phyloP scores from a whole-genome alignment of 257 asterid genomes.

The Scutellaria barbata region DNA sequence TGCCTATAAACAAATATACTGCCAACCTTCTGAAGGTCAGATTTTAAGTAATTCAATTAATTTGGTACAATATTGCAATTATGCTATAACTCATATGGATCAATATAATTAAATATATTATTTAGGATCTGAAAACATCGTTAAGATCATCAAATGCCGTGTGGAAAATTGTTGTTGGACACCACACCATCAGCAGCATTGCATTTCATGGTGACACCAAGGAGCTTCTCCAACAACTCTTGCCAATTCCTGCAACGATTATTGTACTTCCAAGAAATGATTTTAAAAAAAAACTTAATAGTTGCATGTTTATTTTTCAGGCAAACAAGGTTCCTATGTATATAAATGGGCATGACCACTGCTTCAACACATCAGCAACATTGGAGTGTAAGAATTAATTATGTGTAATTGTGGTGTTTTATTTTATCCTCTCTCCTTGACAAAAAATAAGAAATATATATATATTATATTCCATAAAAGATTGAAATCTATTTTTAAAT shows the following conservation, averaged over 20 bases:
- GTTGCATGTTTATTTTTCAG: conserved; percentile 29
- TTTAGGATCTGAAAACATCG: conserved; percentile 54
- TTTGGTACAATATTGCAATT: too few relatives aligned
- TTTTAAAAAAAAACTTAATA: neutral
- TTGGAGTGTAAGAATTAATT: conserved; percentile 44
- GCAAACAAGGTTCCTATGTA: conserved; percentile 64
- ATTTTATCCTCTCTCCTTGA: too few relatives aligned
- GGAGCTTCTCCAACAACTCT: conserved; percentile 56
- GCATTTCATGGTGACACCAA: conserved; percentile 67
- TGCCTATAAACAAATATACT: conserved; percentile 43
- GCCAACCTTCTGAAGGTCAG: conserved; percentile 46
- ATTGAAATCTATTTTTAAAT: neutral
- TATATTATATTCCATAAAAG: too few relatives aligned
- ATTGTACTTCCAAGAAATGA: conserved; percentile 17
- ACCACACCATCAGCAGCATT: conserved; percentile 67
- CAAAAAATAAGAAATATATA: too few relatives aligned
- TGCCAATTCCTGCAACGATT: conserved; percentile 56
- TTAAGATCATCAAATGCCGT: conserved; percentile 53
- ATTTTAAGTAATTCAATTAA: neutral
- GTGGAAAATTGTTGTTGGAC: conserved; percentile 80
- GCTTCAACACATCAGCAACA: conserved; percentile 66
- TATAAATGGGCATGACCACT: conserved; percentile 83
- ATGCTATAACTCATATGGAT: too few relatives aligned
- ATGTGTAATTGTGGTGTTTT: too few relatives aligned
- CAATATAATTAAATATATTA: too few relatives aligned